Base-by-base conservation (phyloP, 495 filamentous ascomycete species). In the Hypoxylon cercidicola region DNA sequence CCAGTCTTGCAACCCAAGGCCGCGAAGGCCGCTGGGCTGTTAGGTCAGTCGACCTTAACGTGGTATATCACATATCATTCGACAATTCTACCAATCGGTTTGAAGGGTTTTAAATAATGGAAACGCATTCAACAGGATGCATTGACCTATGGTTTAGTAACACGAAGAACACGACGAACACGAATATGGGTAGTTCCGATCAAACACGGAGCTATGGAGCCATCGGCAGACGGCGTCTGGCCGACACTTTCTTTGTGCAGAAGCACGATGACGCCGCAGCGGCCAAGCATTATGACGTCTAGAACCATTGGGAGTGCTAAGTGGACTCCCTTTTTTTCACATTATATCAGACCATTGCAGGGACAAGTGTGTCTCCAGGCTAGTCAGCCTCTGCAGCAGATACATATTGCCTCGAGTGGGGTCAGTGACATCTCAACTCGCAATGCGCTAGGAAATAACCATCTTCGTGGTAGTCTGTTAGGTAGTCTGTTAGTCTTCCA, bases 261-360 rank as follows among this genome's bases (percentile, higher is more conserved):
- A 50, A 59, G 30, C 41, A 45, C 28, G 49, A 58, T 44, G 59
- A 59, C 43, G 54, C 53, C 46, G 32, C 47, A 32, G 35, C 43
- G 12, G 34, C 55, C 30, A 68, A 62, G 65, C 55, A 60, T 12
- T 25, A 68, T 68, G 65, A 68, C 65, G 65, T 68, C 64, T 54
- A n/a, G 37, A 46, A 49, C 64, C 64, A 45, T 20, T 47, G 45
- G 46, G 12, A 25, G 11, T n/a, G n/a, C 3, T 48, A n/a, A 11
- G n/a, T 25, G 40, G 18, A 21, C 40, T 39, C n/a, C n/a, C 19
- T n/a, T 44, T 45, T 20, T 34, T 20, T 61, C 18, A 48, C 58
- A 41, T 52, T 2, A 11, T 49, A 51, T 62, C 59, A 23, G 47
- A 39, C 48, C 58, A 62, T 55, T 50, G 21, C 19, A 43, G 16